Evolutionary conservation across 2,329 filamentous ascomycete species (phyloP).

Genomic region (Fonsecaea monophora): DNA sequence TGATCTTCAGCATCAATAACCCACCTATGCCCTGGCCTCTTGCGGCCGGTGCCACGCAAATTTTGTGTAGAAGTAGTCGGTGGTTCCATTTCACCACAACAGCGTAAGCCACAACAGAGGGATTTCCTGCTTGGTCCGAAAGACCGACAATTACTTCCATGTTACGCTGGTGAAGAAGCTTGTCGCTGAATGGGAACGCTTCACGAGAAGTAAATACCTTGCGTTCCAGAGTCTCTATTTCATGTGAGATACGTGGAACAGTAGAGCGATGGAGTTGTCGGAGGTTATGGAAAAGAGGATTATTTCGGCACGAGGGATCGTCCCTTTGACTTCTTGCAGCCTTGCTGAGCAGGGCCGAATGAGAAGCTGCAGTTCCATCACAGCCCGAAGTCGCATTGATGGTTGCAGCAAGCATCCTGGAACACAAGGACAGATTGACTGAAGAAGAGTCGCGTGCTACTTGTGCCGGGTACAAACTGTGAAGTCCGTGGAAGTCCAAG

Average conservation of each 20-base stretch:
- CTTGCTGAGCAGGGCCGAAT: not conserved
- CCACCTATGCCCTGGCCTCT: slow-evolving; percentile 57
- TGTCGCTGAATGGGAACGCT: slow-evolving; percentile 55
- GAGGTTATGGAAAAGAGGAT: slow-evolving; percentile 17
- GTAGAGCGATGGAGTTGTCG: slow-evolving; percentile 24
- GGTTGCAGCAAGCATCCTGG: not conserved
- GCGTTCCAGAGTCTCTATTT: slow-evolving; percentile 47
- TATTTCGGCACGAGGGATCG: not conserved
- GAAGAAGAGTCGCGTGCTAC: no score
- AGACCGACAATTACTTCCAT: slow-evolving; percentile 33
- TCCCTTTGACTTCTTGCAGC: not conserved
- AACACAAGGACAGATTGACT: not conserved
- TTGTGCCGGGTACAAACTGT: no score
- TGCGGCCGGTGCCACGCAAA: slow-evolving; percentile 57
- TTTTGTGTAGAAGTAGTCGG: slow-evolving; percentile 58
- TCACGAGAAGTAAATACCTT: slow-evolving; percentile 60
- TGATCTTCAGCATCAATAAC: slow-evolving; percentile 54
- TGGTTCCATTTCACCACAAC: slow-evolving; percentile 56
- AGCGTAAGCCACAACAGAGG: slow-evolving; percentile 52
- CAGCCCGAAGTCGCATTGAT: not conserved
- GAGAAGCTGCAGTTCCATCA: not conserved
- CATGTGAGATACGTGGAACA: slow-evolving; percentile 28
- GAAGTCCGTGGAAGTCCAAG: no score
- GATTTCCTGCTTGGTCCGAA: not conserved
- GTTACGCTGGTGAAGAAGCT: slow-evolving; percentile 34